Evolutionary conservation across 768 basidiomycete genomes (phyloP).

Genomic region (Butyriboletus loyo): DNA sequence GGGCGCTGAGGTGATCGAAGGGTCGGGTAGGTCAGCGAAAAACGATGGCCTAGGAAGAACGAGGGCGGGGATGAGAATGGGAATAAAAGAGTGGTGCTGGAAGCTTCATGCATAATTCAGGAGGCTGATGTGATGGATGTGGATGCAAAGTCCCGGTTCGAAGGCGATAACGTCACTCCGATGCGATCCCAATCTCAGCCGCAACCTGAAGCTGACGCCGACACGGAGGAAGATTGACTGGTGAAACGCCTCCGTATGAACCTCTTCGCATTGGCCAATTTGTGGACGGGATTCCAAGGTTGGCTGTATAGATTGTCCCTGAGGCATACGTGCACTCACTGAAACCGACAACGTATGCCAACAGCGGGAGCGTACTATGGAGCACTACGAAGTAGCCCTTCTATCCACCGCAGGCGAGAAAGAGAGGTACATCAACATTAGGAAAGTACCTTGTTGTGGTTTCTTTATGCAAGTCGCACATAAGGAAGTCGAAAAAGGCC

Average conservation of each 20-base stretch:
- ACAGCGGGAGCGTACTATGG: conserved; percentile 90
- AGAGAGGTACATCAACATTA: conserved; percentile 71
- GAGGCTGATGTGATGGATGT: conserved; percentile 23
- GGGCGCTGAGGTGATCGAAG: too few species aligned
- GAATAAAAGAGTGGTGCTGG: too few species aligned
- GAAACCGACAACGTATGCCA: conserved; percentile 93
- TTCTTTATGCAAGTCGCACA: conserved; percentile 99
- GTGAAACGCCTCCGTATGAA: conserved; percentile 65
- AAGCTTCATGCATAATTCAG: too few species aligned
- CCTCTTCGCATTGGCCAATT: conserved; percentile 74
- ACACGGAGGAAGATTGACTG: conserved; percentile 43
- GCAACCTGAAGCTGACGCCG: neutral
- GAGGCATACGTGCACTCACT: conserved; percentile 65
- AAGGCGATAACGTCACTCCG: neutral
- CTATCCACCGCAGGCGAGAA: conserved; percentile 64
- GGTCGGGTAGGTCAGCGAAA: too few species aligned
- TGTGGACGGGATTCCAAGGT: conserved; percentile 62
- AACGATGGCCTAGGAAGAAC: too few species aligned
- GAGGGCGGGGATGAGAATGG: too few species aligned
- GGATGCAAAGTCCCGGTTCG: too few species aligned
- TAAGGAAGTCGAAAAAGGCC: conserved; percentile 88
- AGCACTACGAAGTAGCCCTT: conserved; percentile 78
- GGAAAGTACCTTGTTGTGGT: conserved; percentile 82
- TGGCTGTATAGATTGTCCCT: conserved; percentile 65
- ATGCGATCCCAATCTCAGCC: neutral